These are phyloP conservation scores for Diatrype stigma DNA, from an alignment of 2,329 filamentous ascomycete species.

Conservation along the genomic window DNA sequence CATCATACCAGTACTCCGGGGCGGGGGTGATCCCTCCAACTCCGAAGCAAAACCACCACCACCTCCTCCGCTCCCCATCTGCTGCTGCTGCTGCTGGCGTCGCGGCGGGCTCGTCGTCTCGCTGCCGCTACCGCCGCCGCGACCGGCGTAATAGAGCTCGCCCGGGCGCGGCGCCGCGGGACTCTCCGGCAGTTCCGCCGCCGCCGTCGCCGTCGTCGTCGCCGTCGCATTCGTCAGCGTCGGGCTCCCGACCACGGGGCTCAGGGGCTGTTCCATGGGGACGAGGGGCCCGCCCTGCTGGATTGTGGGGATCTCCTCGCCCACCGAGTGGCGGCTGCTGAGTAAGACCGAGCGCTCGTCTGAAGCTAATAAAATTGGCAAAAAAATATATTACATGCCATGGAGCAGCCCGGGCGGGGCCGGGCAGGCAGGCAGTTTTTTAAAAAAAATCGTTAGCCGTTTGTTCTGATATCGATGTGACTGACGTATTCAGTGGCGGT, in stretches of 20 bases:
- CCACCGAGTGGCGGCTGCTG: neutral
- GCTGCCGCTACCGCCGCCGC: no score
- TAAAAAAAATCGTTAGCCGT: no score
- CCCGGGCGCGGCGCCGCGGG: neutral
- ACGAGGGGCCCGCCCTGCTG: neutral
- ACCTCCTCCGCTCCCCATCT: neutral
- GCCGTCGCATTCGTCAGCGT: neutral
- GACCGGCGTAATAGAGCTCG: neutral
- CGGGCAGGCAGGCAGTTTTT: no score
- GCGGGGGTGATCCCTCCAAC: neutral
- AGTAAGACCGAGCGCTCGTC: neutral
- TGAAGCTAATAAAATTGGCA: neutral
- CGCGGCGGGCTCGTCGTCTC: neutral
- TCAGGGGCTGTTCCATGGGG: neutral
- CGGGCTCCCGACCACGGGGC: neutral
- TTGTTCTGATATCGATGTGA: no score
- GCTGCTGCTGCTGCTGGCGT: neutral
- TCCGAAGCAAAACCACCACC: neutral
- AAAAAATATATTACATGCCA: no score
- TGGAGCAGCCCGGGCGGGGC: no score
- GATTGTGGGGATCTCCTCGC: neutral
- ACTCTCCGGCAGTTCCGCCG: neutral
- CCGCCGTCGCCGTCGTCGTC: neutral
- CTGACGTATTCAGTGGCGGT: no score
- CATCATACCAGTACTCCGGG: neutral